Base-by-base conservation (phyloP, 2,329 filamentous ascomycete genomes). In the Diatrype stigma region DNA sequence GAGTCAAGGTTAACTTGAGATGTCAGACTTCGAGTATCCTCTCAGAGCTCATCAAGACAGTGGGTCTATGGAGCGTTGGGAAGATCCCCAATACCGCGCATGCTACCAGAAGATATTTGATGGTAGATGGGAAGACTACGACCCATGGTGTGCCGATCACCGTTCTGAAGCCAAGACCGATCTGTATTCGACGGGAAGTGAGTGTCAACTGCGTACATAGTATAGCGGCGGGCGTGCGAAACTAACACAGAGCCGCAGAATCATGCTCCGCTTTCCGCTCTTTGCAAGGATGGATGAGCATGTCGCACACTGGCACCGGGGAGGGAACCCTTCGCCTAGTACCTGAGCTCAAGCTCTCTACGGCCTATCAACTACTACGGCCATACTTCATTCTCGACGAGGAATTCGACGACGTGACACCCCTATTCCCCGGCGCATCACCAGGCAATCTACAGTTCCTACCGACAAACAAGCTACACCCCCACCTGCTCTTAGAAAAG, bases 251-350 rank as follows among this genome's bases (percentile, higher is more conserved):
- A 85, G 1, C 16, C 19, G 11, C 17, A 47, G 37, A 40, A 40
- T 81, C 81, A 8, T 88, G 85, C 65, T 80, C 73, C n/a, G 84
- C 85, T 70, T 83, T 87, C 64, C 76, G 86, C 23, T 84, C 87
- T 72, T 85, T 83, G 60, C 86, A 89, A 63, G 86, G 84, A 34
- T 89, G 86, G 86, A 67, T 89, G 12, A 73, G 72, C 17, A 79
- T 89, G 70, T 84, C 79, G 6, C 72, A 76, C 21, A 86, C 82
- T 0, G 79, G 75, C 0, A 83, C 85, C 0, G 78, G 77, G 11
- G 83, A 89, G 63, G 86, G 86, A 3, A 87, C 85, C 0, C 68
- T 89, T n/a, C 76, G 83, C n/a, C 81, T 89, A 1, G 86, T 86
- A 59, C 86, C 86, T 0, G 72, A 88, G 47, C 66, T 89, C n/a